These are phyloP conservation scores for Clarireedia paspali DNA, from an alignment of 2,329 filamentous ascomycete species.

Conservation along the genomic window DNA sequence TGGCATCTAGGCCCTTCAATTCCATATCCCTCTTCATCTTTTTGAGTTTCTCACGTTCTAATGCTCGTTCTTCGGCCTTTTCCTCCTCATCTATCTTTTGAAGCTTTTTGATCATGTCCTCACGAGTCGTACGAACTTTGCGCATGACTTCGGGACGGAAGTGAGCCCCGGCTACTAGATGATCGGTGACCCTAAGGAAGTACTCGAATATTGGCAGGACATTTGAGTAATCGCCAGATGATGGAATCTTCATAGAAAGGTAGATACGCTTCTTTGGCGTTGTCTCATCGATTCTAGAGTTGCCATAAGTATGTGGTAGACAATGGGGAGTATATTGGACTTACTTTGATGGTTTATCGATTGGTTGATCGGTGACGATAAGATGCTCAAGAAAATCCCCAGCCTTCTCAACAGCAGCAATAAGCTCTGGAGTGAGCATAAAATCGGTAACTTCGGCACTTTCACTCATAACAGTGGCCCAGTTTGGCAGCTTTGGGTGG, in stretches of 20 bases:
- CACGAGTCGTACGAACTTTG: conserved; percentile 73
- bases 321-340: conserved; percentile 26
- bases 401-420: conserved; percentile 68
- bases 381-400: conserved; percentile 80
- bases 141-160: conserved; percentile 87
- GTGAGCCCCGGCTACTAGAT: conserved; percentile 66
- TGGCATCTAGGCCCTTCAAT: conserved; percentile 67
- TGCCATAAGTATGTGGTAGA: conserved; percentile 6
- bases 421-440: conserved; percentile 79
- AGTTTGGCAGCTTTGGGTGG: conserved; percentile 77
- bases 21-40: conserved; percentile 87
- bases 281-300: conserved; percentile 69
- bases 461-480: conserved; percentile 94
- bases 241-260: conserved; percentile 64
- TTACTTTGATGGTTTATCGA: conserved; percentile 79
- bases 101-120: conserved; percentile 72
- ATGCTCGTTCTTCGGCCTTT: conserved; percentile 69
- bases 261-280: conserved; percentile 78
- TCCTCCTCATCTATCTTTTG: conserved; percentile 71
- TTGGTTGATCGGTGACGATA: conserved; percentile 82
- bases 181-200: conserved; percentile 80
- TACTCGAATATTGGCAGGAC: conserved; percentile 71
- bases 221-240: conserved; percentile 52
- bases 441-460: conserved; percentile 88
- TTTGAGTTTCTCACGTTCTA: conserved; percentile 66